These are phyloP conservation scores for Terfezia claveryi DNA, from an alignment of 495 filamentous ascomycete genomes.

Conservation along the genomic window DNA sequence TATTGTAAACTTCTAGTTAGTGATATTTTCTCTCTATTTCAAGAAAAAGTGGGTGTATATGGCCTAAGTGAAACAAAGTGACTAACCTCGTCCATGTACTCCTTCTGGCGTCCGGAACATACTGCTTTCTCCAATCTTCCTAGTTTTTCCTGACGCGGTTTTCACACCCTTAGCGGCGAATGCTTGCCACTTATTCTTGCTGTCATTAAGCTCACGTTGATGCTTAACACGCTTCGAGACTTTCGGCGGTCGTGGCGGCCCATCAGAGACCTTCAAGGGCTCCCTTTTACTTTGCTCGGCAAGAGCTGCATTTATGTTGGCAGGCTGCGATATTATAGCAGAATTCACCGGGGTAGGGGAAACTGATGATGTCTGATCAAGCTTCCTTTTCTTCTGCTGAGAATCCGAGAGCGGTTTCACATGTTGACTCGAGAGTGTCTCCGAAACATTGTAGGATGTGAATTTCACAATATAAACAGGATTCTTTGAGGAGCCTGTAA, in stretches of 20 bases:
- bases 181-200: constrained; percentile 87
- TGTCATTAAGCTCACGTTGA: constrained; percentile 66
- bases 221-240: constrained; percentile 68
- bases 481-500: constrained; percentile 68
- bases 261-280: constrained; percentile 42
- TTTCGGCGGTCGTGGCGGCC: constrained; percentile 41
- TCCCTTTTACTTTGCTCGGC: constrained; percentile 46
- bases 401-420: constrained; percentile 35
- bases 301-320: constrained; percentile 59
- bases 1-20: constrained; percentile 17
- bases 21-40: constrained; percentile 20
- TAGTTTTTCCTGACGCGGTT: constrained; percentile 36
- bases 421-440: constrained; percentile 66
- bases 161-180: constrained; percentile 63
- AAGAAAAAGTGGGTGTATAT: background rate
- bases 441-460: constrained; percentile 67
- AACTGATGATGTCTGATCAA: background rate
- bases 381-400: background rate
- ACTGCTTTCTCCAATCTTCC: constrained; percentile 50
- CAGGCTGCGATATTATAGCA: constrained; percentile 70
- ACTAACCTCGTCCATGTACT: constrained; percentile 59
- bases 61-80: constrained; percentile 4
- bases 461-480: constrained; percentile 90
- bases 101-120: constrained; percentile 91
- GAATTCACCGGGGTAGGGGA: constrained; percentile 7